phyloP scores from a whole-genome alignment of 2,329 filamentous ascomycete genomes.

The Beauveria rudraprayagi region DNA sequence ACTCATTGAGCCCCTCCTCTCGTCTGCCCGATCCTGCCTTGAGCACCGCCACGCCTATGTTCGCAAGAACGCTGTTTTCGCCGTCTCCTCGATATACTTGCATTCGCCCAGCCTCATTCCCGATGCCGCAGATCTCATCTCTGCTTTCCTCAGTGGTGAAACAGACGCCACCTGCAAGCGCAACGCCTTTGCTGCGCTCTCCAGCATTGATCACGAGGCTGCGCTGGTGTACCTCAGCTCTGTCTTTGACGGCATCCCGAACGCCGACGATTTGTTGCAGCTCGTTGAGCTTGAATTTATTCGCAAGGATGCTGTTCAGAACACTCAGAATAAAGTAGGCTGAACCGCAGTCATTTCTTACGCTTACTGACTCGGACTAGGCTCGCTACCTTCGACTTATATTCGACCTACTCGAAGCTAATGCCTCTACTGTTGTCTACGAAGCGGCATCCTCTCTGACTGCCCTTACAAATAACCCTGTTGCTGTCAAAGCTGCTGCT shows the following conservation, averaged over 20 bases:
- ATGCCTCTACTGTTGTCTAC: constrained; percentile 90
- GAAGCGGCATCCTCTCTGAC: constrained; percentile 94
- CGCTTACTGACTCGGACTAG: constrained; percentile 30
- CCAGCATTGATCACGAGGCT: constrained; percentile 87
- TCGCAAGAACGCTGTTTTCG: constrained; percentile 95
- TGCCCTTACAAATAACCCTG: constrained; percentile 88
- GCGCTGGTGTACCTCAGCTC: constrained; percentile 80
- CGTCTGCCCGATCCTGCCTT: constrained; percentile 83
- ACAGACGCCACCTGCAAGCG: constrained; percentile 94
- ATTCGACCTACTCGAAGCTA: constrained; percentile 90
- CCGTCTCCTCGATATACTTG: constrained; percentile 83
- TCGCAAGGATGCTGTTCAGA: constrained; percentile 91
- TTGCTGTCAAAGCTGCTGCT: constrained; percentile 93
- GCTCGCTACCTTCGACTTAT: constrained; percentile 89
- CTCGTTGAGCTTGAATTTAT: constrained; percentile 96
- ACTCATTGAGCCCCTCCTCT: constrained; percentile 90
- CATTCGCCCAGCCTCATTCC: constrained; percentile 90
- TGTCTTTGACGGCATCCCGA: constrained; percentile 88
- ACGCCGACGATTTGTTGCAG: constrained; percentile 88
- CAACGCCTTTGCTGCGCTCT: constrained; percentile 89
- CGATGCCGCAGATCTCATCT: constrained; percentile 86
- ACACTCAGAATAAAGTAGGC: constrained; percentile 82
- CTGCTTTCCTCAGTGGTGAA: constrained; percentile 82
- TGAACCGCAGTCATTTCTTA: not conserved
- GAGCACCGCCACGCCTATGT: constrained; percentile 97